Percentiles rank a stretch among this genome's conserved stretches.
phyloP scores from a whole-genome alignment of 371 early-diverging fungal species.

The Mycotypha africana region DNA sequence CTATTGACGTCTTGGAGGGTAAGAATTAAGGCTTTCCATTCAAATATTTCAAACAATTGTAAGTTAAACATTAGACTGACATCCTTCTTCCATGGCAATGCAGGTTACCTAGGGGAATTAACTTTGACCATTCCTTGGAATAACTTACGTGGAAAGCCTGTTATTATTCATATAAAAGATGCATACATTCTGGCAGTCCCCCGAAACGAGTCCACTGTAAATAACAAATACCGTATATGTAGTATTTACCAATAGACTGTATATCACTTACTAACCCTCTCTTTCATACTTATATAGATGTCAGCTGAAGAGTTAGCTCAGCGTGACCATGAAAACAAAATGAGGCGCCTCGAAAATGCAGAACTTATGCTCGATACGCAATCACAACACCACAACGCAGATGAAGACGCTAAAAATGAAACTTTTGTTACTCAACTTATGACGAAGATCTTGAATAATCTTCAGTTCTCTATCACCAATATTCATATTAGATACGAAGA shows the following conservation, averaged over 20 bases:
- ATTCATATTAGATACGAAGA: slow-evolving; percentile 97
- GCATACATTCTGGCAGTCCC: slow-evolving; percentile 87
- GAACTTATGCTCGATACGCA: slow-evolving; percentile 50
- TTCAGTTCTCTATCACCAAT: slow-evolving; percentile 91
- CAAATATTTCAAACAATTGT: not conserved
- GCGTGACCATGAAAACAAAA: slow-evolving; percentile 75
- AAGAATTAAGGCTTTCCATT: not conserved
- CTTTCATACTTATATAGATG: slow-evolving; percentile 52
- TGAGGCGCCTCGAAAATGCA: slow-evolving; percentile 76
- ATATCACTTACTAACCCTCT: too few relatives aligned
- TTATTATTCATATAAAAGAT: slow-evolving; percentile 82
- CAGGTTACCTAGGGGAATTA: slow-evolving; percentile 91
- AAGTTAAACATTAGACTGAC: slow-evolving; percentile 20
- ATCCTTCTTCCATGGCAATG: too few relatives aligned
- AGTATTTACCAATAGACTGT: too few relatives aligned
- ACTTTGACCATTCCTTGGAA: slow-evolving; percentile 94
- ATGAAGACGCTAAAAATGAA: slow-evolving; percentile 66
- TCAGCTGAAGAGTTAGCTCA: slow-evolving; percentile 79
- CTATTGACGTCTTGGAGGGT: slow-evolving; percentile 93
- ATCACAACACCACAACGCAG: slow-evolving; percentile 19
- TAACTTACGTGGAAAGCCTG: slow-evolving; percentile 91
- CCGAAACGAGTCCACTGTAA: slow-evolving; percentile 67
- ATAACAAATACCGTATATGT: too few relatives aligned
- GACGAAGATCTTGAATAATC: slow-evolving; percentile 92
- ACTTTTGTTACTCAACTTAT: slow-evolving; percentile 80